Evolutionary conservation across 129 eudicot genomes (phyloP).

Genomic region (Lactuca saligna): DNA sequence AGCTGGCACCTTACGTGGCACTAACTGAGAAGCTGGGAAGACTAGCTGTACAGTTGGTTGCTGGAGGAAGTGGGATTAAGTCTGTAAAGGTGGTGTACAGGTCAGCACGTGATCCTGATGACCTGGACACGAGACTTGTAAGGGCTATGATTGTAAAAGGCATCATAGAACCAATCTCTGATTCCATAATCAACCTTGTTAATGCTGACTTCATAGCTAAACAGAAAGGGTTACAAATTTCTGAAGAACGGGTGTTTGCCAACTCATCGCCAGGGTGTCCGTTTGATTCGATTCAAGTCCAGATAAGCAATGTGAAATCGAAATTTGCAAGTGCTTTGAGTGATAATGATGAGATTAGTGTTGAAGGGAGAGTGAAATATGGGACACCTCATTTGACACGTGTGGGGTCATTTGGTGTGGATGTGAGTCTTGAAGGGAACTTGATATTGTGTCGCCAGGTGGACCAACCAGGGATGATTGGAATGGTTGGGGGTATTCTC

Average conservation of each 20-base stretch:
- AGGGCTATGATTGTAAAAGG: slow-evolving; percentile 80
- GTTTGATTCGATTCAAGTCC: slow-evolving; percentile 60
- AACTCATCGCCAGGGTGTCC: slow-evolving; percentile 52
- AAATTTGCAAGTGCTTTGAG: slow-evolving; percentile 61
- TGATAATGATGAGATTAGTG: slow-evolving; percentile 52
- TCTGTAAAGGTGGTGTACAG: slow-evolving; percentile 56
- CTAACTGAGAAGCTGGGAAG: slow-evolving; percentile 83
- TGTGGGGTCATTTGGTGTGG: slow-evolving; percentile 76
- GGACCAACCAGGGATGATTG: slow-evolving; percentile 89
- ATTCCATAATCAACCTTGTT: slow-evolving; percentile 61
- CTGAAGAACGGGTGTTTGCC: slow-evolving; percentile 53
- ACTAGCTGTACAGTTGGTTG: slow-evolving; percentile 69
- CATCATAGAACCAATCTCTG: slow-evolving; percentile 72
- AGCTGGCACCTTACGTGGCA: slow-evolving; percentile 69
- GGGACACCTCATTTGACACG: slow-evolving; percentile 61
- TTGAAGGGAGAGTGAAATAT: slow-evolving; percentile 69
- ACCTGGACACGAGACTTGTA: slow-evolving; percentile 74
- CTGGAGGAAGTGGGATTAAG: slow-evolving; percentile 78
- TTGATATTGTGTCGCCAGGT: slow-evolving; percentile 71
- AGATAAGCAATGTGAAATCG: slow-evolving; percentile 53
- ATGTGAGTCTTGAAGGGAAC: slow-evolving; percentile 78
- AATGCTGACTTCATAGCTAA: slow-evolving; percentile 82
- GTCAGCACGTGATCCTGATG: slow-evolving; percentile 68
- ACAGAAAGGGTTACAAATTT: slow-evolving; percentile 64
- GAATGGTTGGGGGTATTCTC: slow-evolving; percentile 67